Conservation (phyloP, 345 rosid genomes). For the Firmiana major region DNA sequence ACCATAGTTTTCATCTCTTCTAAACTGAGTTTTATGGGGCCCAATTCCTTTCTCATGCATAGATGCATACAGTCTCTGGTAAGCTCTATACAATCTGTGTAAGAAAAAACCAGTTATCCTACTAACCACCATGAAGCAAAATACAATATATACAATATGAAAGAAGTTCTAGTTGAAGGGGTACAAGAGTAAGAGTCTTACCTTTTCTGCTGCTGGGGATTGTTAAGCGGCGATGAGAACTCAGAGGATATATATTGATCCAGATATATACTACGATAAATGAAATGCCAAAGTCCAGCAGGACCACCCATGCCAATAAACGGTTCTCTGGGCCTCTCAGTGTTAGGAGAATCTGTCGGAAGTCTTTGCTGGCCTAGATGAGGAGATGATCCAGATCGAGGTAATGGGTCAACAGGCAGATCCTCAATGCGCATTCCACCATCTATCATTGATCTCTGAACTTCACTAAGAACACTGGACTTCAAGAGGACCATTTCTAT, state of each 20-base stretch:
- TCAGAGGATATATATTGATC: constrained; percentile 94
- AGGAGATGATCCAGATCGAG: constrained; percentile 45
- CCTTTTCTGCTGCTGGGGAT: constrained; percentile 78
- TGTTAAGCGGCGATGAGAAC: constrained; percentile 72
- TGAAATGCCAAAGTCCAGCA: constrained; percentile 94
- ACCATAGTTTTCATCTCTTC: constrained; percentile 91
- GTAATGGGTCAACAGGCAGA: constrained; percentile 55
- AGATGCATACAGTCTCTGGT: constrained; percentile 76
- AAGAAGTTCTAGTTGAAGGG: neutral
- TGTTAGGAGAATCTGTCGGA: constrained; percentile 42
- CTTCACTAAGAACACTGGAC: constrained; percentile 78
- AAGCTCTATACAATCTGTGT: constrained; percentile 87
- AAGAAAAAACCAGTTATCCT: constrained; percentile 14
- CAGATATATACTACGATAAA: constrained; percentile 87
- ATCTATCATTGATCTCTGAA: constrained; percentile 79
- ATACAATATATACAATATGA: neutral
- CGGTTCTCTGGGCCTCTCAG: constrained; percentile 45
- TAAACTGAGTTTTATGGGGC: constrained; percentile 91
- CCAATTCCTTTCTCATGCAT: constrained; percentile 85
- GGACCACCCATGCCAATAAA: constrained; percentile 79
- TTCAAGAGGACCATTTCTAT: constrained; percentile 75
- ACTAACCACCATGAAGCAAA: constrained; percentile 6
- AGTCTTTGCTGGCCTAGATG: constrained; percentile 39
- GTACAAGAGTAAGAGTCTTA: constrained; percentile 16
- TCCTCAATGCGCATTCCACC: constrained; percentile 95